Conservation (phyloP, 768 basidiomycete genomes). For the Coprinellus aureogranulatus region DNA sequence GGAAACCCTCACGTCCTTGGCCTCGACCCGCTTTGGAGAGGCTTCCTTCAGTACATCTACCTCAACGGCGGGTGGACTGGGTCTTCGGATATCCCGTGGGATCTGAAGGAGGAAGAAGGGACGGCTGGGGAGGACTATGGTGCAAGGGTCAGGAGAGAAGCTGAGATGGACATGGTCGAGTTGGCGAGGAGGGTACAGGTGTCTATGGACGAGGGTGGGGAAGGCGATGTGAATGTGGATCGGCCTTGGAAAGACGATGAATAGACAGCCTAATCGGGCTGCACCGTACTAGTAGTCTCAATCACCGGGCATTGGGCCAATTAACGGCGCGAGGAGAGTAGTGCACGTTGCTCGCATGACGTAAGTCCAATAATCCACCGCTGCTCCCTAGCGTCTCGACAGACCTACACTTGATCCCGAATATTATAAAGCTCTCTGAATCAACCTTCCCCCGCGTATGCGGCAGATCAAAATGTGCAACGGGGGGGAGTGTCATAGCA, state of each 20-base stretch:
- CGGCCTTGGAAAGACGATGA: slow-evolving; percentile 43
- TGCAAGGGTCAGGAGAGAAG: slow-evolving; percentile 27
- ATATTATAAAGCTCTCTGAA: too few relatives aligned
- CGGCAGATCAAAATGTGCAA: too few relatives aligned
- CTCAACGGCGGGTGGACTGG: slow-evolving; percentile 56
- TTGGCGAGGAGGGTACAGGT: slow-evolving; percentile 36
- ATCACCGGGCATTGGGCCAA: too few relatives aligned
- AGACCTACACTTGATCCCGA: too few relatives aligned
- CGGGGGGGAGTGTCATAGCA: too few relatives aligned
- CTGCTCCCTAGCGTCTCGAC: too few relatives aligned
- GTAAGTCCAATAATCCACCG: too few relatives aligned
- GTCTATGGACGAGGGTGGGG: slow-evolving; percentile 18
- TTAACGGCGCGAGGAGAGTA: too few relatives aligned
- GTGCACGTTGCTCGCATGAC: too few relatives aligned
- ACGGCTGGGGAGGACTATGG: slow-evolving; percentile 40
- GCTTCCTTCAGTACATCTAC: slow-evolving; percentile 59
- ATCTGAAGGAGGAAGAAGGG: slow-evolving; percentile 37
- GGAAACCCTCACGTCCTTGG: slow-evolving; percentile 59
- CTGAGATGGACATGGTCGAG: slow-evolving; percentile 40
- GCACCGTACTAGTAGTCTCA: too few relatives aligned
- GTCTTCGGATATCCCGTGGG: slow-evolving; percentile 44
- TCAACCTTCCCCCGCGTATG: too few relatives aligned
- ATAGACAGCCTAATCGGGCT: too few relatives aligned
- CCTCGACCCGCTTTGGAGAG: slow-evolving; percentile 62
- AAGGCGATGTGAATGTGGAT: slow-evolving; percentile 28